phyloP scores from a whole-genome alignment of 352 stramenopile genomes.

The Thraustotheca clavata region DNA sequence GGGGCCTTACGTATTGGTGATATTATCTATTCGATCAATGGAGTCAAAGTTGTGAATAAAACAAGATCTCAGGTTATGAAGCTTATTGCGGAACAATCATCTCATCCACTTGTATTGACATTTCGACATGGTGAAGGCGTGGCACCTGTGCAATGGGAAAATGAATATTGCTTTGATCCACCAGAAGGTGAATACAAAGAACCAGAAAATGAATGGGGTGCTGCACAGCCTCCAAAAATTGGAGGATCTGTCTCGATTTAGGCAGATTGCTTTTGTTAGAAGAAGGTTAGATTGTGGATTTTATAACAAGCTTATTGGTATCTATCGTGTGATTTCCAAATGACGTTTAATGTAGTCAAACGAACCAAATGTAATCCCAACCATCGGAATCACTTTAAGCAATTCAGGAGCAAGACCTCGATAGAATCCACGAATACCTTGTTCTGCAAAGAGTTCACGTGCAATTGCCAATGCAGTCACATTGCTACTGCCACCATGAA shows the following conservation, averaged over 20 bases:
- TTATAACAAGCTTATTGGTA: constrained; percentile 26
- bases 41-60: constrained; percentile 82
- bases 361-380: constrained; percentile 93
- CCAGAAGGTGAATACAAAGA: constrained; percentile 73
- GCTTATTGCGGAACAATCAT: constrained; percentile 76
- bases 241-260: constrained; percentile 76
- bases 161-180: constrained; percentile 63
- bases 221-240: constrained; percentile 70
- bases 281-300: constrained; percentile 19
- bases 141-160: constrained; percentile 62
- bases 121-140: constrained; percentile 80
- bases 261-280: constrained; percentile 7
- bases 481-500: constrained; percentile 54
- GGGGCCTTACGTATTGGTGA: constrained; percentile 64
- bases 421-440: constrained; percentile 79
- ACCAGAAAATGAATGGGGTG: constrained; percentile 80
- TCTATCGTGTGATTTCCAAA: constrained; percentile 44
- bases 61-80: constrained; percentile 73
- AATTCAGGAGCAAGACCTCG: constrained; percentile 89
- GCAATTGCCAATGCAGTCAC: constrained; percentile 31
- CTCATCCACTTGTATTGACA: constrained; percentile 54
- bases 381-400: constrained; percentile 96
- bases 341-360: constrained; percentile 93
- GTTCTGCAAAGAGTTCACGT: constrained; percentile 50
- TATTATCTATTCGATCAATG: constrained; percentile 80